These are phyloP conservation scores for Mycena amicta DNA, from an alignment of 768 basidiomycete genomes.

Conservation along the genomic window DNA sequence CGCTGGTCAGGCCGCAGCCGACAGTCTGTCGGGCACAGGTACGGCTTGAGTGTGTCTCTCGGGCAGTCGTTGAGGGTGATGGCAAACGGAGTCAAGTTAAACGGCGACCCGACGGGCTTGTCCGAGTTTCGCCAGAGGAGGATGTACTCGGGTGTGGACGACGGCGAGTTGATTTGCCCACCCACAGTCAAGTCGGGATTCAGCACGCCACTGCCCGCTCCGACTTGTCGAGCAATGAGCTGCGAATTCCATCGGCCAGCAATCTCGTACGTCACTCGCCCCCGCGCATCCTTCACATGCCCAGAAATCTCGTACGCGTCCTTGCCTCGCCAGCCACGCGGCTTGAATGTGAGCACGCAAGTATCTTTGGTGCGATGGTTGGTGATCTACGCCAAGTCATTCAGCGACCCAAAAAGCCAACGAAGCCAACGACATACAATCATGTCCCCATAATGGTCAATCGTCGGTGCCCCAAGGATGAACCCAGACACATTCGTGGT, in stretches of 20 bases:
- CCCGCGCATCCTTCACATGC: constrained; percentile 67
- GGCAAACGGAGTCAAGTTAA: constrained; percentile 95
- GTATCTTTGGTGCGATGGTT: constrained; percentile 91
- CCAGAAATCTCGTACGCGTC: constrained; percentile 94
- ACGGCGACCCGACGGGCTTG: constrained; percentile 76
- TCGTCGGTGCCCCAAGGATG: constrained; percentile 85
- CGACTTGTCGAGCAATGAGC: constrained; percentile 79
- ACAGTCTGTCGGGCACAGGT: constrained; percentile 88
- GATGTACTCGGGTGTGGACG: constrained; percentile 67
- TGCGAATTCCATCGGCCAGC: constrained; percentile 96
- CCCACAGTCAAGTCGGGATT: constrained; percentile 71
- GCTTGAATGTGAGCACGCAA: constrained; percentile 92
- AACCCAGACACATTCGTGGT: constrained; percentile 91
- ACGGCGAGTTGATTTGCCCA: constrained; percentile 40
- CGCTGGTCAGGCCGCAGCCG: constrained; percentile 90
- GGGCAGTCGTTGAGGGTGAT: constrained; percentile 92
- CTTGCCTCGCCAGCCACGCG: constrained; percentile 90
- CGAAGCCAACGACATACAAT: constrained; percentile 54
- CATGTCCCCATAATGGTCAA: constrained; percentile 96
- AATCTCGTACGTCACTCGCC: constrained; percentile 78
- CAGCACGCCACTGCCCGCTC: constrained; percentile 58
- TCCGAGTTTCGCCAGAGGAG: constrained; percentile 92
- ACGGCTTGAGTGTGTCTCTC: constrained; percentile 63
- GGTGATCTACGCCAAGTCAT: constrained; percentile 51
- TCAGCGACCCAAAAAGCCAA: background rate